Percentiles rank a stretch among this genome's conserved stretches.
These are phyloP conservation scores for Rachicladosporium sp. DNA, from an alignment of 2,329 filamentous ascomycete genomes.

Conservation along the genomic window DNA sequence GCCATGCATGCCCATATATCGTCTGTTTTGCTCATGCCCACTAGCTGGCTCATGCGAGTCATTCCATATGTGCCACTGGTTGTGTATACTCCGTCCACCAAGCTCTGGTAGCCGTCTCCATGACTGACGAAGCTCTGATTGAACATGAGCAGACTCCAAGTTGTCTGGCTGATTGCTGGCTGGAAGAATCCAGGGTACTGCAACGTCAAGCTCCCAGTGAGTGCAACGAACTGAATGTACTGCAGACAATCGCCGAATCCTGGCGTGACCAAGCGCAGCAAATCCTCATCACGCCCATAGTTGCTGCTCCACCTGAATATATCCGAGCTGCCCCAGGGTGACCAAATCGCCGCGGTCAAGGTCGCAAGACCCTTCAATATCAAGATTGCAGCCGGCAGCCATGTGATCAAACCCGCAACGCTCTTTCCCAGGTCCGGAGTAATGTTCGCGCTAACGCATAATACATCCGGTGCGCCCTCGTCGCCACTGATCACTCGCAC, in stretches of 20 bases:
- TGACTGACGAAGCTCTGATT: conserved; percentile 76
- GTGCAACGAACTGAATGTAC: conserved; percentile 84
- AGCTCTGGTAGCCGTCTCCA: conserved; percentile 49
- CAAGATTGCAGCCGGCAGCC: conserved; percentile 66
- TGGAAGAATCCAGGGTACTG: conserved; percentile 92
- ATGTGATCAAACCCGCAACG: conserved; percentile 59
- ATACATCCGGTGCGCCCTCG: conserved; percentile 47
- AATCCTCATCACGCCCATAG: conserved; percentile 84
- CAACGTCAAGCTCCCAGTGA: conserved; percentile 77
- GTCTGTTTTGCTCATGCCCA: conserved; percentile 61
- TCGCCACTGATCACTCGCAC: conserved; percentile 69
- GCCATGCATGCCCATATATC: conserved; percentile 95
- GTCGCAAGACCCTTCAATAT: conserved; percentile 72
- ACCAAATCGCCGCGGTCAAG: conserved; percentile 71
- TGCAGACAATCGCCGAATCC: conserved; percentile 95
- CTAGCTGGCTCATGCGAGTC: conserved; percentile 63
- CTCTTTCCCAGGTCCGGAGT: conserved; percentile 66
- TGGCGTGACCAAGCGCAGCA: conserved; percentile 82
- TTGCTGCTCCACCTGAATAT: conserved; percentile 96
- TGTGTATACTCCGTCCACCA: conserved; percentile 78
- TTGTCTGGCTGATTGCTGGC: conserved; percentile 72
- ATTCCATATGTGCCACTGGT: conserved; percentile 69
- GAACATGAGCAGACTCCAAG: conserved; percentile 87
- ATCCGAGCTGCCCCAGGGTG: conserved; percentile 85
- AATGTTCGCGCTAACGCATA: conserved; percentile 68